Evolutionary conservation across 2,329 filamentous ascomycete genomes (phyloP).

Genomic region (Neonectria ditissima): DNA sequence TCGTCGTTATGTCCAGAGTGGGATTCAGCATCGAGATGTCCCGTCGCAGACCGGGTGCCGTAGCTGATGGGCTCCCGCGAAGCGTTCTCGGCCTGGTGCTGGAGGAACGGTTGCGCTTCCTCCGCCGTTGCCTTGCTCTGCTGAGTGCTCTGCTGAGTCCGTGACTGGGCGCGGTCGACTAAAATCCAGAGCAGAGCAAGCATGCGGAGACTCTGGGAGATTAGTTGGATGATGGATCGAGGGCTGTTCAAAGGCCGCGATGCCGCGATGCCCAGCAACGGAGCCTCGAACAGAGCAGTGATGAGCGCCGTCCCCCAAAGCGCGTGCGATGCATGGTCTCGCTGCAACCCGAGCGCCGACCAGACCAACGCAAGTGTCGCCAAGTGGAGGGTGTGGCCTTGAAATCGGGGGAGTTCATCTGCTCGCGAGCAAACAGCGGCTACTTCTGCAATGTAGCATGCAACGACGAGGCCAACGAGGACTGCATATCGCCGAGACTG

Average conservation of each 20-base stretch:
- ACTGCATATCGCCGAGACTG: neutral
- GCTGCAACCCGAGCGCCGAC: neutral
- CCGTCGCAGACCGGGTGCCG: constrained; percentile 21
- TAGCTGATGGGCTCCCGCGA: constrained; percentile 17
- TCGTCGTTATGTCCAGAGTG: constrained; percentile 9
- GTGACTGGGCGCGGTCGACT: neutral
- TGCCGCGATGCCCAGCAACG: constrained; percentile 15
- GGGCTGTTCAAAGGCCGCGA: neutral
- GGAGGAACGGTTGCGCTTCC: constrained; percentile 34
- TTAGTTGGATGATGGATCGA: neutral
- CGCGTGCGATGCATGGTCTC: neutral
- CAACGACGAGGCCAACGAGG: constrained; percentile 4
- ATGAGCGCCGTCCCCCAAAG: neutral
- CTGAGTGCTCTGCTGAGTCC: neutral
- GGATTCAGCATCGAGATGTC: neutral
- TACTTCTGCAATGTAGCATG: constrained; percentile 10
- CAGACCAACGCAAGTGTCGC: constrained; percentile 6
- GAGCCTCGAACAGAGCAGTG: constrained; percentile 28
- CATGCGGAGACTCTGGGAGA: constrained; percentile 20
- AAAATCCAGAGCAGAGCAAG: constrained; percentile 23
- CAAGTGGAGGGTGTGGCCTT: constrained; percentile 10
- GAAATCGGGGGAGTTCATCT: neutral
- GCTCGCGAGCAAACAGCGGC: neutral
- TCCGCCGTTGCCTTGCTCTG: constrained; percentile 6
- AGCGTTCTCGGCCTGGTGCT: neutral